phyloP scores from a whole-genome alignment of 805 yeast genomes.

The Candida methanosorbosa region DNA sequence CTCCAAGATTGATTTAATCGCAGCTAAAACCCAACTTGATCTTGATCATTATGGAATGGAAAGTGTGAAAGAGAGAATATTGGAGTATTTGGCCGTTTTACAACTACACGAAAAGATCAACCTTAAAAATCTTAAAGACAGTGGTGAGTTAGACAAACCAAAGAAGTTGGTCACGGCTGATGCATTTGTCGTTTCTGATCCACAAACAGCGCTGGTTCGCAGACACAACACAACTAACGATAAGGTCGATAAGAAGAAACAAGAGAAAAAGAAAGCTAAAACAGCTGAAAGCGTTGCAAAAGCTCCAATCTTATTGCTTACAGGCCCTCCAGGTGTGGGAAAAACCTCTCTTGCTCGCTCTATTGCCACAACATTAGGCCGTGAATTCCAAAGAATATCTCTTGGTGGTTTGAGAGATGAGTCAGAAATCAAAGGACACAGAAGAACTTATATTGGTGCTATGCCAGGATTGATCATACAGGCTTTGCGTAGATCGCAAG shows the following conservation, averaged over 20 bases:
- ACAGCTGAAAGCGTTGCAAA: slow-evolving; percentile 5
- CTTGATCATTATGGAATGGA: slow-evolving; percentile 74
- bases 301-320: slow-evolving; percentile 72
- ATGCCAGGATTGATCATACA: slow-evolving; percentile 81
- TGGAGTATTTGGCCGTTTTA: slow-evolving; percentile 75
- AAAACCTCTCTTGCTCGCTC: slow-evolving; percentile 83
- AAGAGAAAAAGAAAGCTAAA: background rate
- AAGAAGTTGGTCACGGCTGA: background rate
- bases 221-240: background rate
- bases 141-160: background rate
- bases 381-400: slow-evolving; percentile 72
- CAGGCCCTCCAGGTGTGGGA: slow-evolving; percentile 94
- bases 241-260: background rate
- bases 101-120: slow-evolving; percentile 36
- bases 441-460: slow-evolving; percentile 88
- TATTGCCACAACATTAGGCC: slow-evolving; percentile 62
- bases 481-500: slow-evolving; percentile 64
- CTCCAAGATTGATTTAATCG: slow-evolving; percentile 36
- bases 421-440: slow-evolving; percentile 83
- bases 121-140: background rate
- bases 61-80: slow-evolving; percentile 62
- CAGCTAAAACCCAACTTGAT: slow-evolving; percentile 52
- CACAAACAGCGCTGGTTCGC: background rate
- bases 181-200: background rate
- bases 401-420: slow-evolving; percentile 87